Percentiles rank a stretch among this genome's conserved stretches.
phyloP scores from a whole-genome alignment of 768 basidiomycete genomes.

The Rickenella mellea region DNA sequence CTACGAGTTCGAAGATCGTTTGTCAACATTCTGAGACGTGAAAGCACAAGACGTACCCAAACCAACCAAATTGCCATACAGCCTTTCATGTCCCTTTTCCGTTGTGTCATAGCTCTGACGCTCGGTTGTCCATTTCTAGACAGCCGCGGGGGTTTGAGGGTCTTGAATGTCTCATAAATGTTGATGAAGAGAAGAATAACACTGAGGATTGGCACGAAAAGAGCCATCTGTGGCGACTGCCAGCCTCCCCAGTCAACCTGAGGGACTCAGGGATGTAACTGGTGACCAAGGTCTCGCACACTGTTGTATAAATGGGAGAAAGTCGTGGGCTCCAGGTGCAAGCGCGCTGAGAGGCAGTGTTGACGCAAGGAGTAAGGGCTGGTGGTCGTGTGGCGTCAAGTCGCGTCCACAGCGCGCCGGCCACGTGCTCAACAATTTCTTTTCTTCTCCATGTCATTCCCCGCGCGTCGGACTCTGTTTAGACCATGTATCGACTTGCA shows the following conservation, averaged over 20 bases:
- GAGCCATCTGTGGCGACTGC: constrained; percentile 40
- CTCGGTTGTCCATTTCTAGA: constrained; percentile 50
- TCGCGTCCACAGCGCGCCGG: no score
- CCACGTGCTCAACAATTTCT: no score
- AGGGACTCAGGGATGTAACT: no score
- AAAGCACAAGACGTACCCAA: constrained; percentile 45
- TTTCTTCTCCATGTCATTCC: constrained; percentile 4
- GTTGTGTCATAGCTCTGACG: constrained; percentile 54
- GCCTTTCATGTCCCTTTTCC: constrained; percentile 83
- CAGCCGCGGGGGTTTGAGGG: constrained; percentile 58
- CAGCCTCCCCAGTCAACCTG: no score
- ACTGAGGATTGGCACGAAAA: constrained; percentile 59
- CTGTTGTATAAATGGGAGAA: no score
- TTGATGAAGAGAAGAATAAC: constrained; percentile 67
- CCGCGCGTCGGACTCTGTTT: constrained; percentile 41
- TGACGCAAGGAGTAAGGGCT: no score
- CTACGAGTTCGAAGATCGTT: no score
- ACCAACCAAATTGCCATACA: constrained; percentile 78
- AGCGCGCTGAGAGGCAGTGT: no score
- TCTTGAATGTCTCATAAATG: constrained; percentile 80
- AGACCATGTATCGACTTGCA: constrained; percentile 97
- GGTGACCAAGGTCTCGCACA: no score
- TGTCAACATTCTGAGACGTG: background rate
- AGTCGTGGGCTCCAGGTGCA: no score
- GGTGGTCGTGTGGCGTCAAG: no score